phyloP scores from a whole-genome alignment of 2,329 filamentous ascomycete genomes.

The Pyrenophora tritici-repentis region DNA sequence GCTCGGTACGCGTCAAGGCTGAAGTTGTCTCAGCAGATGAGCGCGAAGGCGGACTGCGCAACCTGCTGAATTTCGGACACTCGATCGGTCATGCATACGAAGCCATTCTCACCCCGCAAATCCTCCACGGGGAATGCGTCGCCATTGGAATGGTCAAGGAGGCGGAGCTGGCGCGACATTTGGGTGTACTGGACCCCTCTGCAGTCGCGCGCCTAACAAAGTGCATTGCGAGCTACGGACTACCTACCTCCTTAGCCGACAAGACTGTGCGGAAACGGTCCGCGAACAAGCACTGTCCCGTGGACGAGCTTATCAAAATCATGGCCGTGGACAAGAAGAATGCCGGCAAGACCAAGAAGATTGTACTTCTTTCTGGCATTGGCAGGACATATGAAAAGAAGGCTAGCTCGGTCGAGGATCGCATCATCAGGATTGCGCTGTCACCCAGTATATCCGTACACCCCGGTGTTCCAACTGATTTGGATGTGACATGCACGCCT shows the following conservation, averaged over 20 bases:
- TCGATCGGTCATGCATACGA: conserved; percentile 97
- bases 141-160: conserved; percentile 99
- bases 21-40: conserved; percentile 94
- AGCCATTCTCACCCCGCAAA: conserved; percentile 90
- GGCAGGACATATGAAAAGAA: conserved; percentile 85
- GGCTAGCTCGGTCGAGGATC: conserved; percentile 87
- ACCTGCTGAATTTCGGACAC: conserved; percentile 95
- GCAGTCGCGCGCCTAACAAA: conserved; percentile 90
- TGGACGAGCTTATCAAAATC: conserved; percentile 82
- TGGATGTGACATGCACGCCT: conserved; percentile 78
- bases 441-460: conserved; percentile 76
- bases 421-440: conserved; percentile 79
- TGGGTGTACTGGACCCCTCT: conserved; percentile 82
- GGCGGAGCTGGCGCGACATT: conserved; percentile 86
- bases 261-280: conserved; percentile 80
- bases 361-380: conserved; percentile 88
- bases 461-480: conserved; percentile 69
- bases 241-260: conserved; percentile 85
- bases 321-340: conserved; percentile 99
- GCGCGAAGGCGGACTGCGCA: conserved; percentile 88
- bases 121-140: conserved; percentile 93
- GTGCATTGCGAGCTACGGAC: conserved; percentile 90
- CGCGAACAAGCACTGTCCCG: conserved; percentile 83
- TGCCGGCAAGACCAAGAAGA: conserved; percentile 91
- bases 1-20: conserved; percentile 91